Evolutionary conservation across 805 yeast species (phyloP), one percentile per base, ranked within the genome.

Genomic region (Sugiyamaella qingdaonensis): DNA sequence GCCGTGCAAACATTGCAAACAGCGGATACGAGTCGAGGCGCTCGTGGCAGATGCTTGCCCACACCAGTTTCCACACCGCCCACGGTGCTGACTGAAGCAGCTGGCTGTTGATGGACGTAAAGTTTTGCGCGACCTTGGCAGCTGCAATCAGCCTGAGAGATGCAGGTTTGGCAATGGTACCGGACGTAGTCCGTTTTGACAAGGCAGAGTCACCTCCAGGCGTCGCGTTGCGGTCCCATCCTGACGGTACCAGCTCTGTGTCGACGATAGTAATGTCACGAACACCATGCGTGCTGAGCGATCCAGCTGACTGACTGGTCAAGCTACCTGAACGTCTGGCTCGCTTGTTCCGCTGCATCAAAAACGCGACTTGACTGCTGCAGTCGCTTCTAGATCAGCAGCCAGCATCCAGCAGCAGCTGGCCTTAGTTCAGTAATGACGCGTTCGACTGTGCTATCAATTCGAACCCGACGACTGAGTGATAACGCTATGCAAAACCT

Each of bases 1-100:
- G 29, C 9, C 14, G 24, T 13, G 46, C 43, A 43, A 59, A 59
- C 36, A 56, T 19, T 11, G 37, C 31, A 35, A 56, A 58, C 32
- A 58, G 32, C 31, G 36, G 44, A 36, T 49, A 58, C 10, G 58
- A 53, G 45, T 58, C 62, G 9, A 33, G 34, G n/a, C 58, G 57
- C 7, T 21, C 33, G 14, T n/a, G 18, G 41, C 61, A 57, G 14
- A 59, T 42, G 29, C 24, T 13, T 21, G 32, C 21, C 62, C 62
- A 59, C 13, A 59, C 58, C 8, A 18, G 27, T 10, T 39, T 32
- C 57, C 62, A 55, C 8, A 39, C 42, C 31, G 31, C 43, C 60
- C 60, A 57, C 13, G 47, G n/a, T n/a, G 46, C 53, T 9, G 24
- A 21, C 19, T 24, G 9, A 31, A 55, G 32, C 27, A 55, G 35